These are phyloP conservation scores for Suillus decipiens DNA, from an alignment of 768 basidiomycete species.

Conservation along the genomic window DNA sequence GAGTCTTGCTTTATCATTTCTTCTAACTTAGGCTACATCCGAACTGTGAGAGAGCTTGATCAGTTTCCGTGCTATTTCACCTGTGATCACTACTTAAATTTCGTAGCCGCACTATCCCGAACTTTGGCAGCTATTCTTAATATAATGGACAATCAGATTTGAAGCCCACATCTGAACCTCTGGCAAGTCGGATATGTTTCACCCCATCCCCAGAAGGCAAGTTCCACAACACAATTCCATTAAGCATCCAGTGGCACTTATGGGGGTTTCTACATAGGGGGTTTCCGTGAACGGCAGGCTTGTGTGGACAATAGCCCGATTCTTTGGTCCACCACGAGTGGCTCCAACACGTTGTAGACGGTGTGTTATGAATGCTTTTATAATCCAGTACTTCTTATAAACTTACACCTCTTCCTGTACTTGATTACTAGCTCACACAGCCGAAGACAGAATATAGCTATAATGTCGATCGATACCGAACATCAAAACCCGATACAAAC, in stretches of 20 bases:
- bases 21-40: neutral
- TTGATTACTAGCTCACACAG: neutral
- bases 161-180: neutral
- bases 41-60: neutral
- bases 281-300: neutral
- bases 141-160: neutral
- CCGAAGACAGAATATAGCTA: neutral
- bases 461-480: neutral
- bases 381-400: neutral
- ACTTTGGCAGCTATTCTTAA: neutral
- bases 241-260: neutral
- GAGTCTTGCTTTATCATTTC: neutral
- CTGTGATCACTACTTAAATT: too few relatives aligned
- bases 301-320: neutral
- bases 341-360: neutral
- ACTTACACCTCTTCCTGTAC: neutral
- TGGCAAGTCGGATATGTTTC: neutral
- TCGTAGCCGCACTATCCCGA: neutral
- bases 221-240: neutral
- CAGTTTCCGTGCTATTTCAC: neutral
- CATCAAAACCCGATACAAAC: neutral
- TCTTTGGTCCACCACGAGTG: neutral
- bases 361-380: neutral
- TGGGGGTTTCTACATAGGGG: neutral
- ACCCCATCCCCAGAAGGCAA: constrained; percentile 4